These are phyloP conservation scores for Paraleonurus japonicus DNA, from an alignment of 257 asterid species.

Conservation along the genomic window DNA sequence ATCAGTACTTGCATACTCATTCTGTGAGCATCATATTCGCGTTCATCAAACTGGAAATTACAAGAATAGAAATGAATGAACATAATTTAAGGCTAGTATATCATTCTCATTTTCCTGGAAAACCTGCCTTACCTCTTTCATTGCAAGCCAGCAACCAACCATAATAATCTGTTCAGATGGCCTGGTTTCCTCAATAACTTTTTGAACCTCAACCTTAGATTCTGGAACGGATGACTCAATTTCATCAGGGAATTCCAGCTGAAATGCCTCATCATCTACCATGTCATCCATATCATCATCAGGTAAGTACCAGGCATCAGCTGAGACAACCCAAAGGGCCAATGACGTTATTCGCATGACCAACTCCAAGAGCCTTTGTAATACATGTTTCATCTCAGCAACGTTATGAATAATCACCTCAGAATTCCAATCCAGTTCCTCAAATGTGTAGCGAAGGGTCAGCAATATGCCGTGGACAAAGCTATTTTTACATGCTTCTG, in stretches of 20 bases:
- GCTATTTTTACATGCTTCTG: constrained; percentile 85
- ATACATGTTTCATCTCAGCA: constrained; percentile 51
- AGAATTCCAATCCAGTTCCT: constrained; percentile 89
- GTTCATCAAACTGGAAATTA: constrained; percentile 4
- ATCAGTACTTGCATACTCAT: neutral
- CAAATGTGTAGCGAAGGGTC: constrained; percentile 88
- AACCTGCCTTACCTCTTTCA: constrained; percentile 76
- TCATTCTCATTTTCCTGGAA: constrained; percentile 21
- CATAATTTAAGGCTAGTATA: neutral
- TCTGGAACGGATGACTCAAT: constrained; percentile 37
- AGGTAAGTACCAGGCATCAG: constrained; percentile 84
- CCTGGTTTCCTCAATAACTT: constrained; percentile 40
- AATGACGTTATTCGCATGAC: constrained; percentile 77
- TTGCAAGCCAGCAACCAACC: constrained; percentile 99
- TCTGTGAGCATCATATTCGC: constrained; percentile 5
- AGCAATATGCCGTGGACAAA: constrained; percentile 93
- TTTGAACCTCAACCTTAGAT: constrained; percentile 37
- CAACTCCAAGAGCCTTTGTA: constrained; percentile 80
- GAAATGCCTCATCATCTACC: constrained; percentile 53
- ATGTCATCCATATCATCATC: constrained; percentile 83
- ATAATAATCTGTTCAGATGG: constrained; percentile 78
- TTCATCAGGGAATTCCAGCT: constrained; percentile 42
- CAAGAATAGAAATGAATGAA: constrained; percentile 1
- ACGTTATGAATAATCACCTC: constrained; percentile 38
- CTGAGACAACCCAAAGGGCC: constrained; percentile 97